phyloP scores from a whole-genome alignment of 192 early-diverging fungal species.

The Umbelopsis isabellina region DNA sequence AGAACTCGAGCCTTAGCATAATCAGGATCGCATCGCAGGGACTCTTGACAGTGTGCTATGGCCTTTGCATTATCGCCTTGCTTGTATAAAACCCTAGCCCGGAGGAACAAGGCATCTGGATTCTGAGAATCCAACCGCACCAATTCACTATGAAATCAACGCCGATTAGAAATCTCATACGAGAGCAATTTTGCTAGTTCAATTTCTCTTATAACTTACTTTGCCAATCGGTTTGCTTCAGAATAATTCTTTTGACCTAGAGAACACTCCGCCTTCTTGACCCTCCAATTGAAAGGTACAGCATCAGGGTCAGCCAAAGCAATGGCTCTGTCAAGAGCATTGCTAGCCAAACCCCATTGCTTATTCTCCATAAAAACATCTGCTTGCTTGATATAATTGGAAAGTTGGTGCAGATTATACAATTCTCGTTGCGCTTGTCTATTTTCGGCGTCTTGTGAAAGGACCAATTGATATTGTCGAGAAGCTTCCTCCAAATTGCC shows the following conservation, averaged over 20 bases:
- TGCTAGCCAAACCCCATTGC: slow-evolving; percentile 50
- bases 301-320: slow-evolving; percentile 37
- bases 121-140: slow-evolving; percentile 66
- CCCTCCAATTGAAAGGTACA: slow-evolving; percentile 62
- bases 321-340: slow-evolving; percentile 51
- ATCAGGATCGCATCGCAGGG: slow-evolving; percentile 81
- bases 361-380: slow-evolving; percentile 47
- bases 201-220: slow-evolving; percentile 39
- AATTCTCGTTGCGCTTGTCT: slow-evolving; percentile 43
- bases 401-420: slow-evolving; percentile 45
- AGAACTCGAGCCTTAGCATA: slow-evolving; percentile 66
- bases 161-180: not conserved
- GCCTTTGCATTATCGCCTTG: slow-evolving; percentile 66
- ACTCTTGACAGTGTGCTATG: slow-evolving; percentile 55
- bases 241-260: slow-evolving; percentile 62
- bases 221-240: slow-evolving; percentile 64
- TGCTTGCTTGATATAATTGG: slow-evolving; percentile 50
- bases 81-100: slow-evolving; percentile 71
- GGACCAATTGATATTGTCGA: slow-evolving; percentile 44
- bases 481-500: slow-evolving; percentile 69
- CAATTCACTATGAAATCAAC: slow-evolving; percentile 48
- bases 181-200: not conserved
- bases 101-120: slow-evolving; percentile 68
- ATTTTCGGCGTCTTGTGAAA: slow-evolving; percentile 46
- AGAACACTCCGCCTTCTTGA: slow-evolving; percentile 68